Evolutionary conservation across 2,329 filamentous ascomycete species (phyloP).

Genomic region (Periconia sp.): DNA sequence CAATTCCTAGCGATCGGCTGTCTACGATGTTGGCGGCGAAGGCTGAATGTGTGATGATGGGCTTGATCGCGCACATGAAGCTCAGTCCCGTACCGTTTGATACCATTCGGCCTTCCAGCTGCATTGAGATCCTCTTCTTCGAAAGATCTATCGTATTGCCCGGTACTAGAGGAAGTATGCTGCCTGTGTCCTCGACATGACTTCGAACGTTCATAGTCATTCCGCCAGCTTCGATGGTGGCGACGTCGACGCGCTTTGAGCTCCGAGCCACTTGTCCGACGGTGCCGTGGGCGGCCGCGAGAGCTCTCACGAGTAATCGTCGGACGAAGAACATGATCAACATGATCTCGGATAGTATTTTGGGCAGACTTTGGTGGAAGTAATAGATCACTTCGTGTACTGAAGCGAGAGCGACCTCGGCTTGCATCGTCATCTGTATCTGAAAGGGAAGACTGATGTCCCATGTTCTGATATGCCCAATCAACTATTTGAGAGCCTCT

Average conservation of each 20-base stretch:
- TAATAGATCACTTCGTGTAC: constrained; percentile 27
- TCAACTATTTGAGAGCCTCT: constrained; percentile 28
- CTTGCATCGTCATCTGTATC: constrained; percentile 2
- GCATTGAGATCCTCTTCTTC: constrained; percentile 22
- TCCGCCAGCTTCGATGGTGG: constrained; percentile 15
- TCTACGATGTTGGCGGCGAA: constrained; percentile 57
- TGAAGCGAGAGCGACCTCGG: constrained; percentile 14
- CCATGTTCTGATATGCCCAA: constrained; percentile 32
- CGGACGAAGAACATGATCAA: constrained; percentile 38
- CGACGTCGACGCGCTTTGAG: constrained; percentile 12
- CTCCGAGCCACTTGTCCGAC: constrained; percentile 9
- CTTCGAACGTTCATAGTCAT: constrained; percentile 12
- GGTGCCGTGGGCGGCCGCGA: constrained; percentile 27
- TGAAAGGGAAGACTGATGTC: constrained; percentile 19
- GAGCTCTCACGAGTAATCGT: constrained; percentile 25
- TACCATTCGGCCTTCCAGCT: constrained; percentile 9
- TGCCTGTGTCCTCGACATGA: constrained; percentile 9
- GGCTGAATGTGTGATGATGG: constrained; percentile 47
- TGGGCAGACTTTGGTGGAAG: constrained; percentile 29
- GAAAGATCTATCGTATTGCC: constrained; percentile 21
- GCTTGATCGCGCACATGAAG: constrained; percentile 29
- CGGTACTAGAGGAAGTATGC: constrained; percentile 16
- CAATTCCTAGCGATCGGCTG: constrained; percentile 76
- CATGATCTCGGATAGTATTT: constrained; percentile 29
- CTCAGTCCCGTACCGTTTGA: constrained; percentile 21